These are phyloP conservation scores for Trebouxia sp. DNA, from an alignment of 139 green algal species.

Conservation along the genomic window DNA sequence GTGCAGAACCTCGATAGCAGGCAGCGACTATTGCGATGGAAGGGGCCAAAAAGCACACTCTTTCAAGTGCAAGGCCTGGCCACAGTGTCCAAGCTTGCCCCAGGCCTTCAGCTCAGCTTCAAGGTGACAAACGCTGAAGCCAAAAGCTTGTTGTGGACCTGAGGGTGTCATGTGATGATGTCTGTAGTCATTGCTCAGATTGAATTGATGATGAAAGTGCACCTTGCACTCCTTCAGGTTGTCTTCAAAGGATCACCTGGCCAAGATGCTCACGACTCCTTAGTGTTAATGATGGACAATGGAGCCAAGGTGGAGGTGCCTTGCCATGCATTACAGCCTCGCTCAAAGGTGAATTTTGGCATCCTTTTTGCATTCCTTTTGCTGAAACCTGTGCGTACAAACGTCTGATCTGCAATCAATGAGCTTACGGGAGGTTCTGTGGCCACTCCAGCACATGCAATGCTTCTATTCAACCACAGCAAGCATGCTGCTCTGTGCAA, in stretches of 20 bases:
- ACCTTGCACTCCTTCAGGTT: too few species aligned
- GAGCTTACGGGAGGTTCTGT: too few species aligned
- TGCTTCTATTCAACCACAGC: too few species aligned
- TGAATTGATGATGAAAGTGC: too few species aligned
- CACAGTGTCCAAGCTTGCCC: constrained; percentile 2
- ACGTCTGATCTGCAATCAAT: too few species aligned
- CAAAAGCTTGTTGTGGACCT: too few species aligned
- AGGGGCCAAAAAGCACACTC: background rate
- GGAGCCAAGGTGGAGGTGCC: background rate
- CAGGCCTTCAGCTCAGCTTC: constrained; percentile 8
- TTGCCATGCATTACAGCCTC: constrained; percentile 12
- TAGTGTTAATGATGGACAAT: constrained; percentile 8
- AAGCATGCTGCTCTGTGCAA: too few species aligned
- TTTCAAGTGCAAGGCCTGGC: constrained; percentile 16
- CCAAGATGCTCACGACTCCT: background rate
- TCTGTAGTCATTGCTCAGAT: background rate
- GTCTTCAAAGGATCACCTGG: background rate
- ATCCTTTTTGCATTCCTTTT: too few species aligned
- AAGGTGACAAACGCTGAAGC: constrained; percentile 1
- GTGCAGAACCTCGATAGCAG: constrained; percentile 11
- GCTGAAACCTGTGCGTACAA: too few species aligned
- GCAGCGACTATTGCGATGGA: constrained; percentile 8
- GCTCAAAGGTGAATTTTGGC: background rate
- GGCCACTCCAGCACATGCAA: too few species aligned
- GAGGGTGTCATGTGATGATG: too few species aligned